Base-by-base conservation (phyloP, 371 early-diverging fungal genomes). In the Mortierella sp. region DNA sequence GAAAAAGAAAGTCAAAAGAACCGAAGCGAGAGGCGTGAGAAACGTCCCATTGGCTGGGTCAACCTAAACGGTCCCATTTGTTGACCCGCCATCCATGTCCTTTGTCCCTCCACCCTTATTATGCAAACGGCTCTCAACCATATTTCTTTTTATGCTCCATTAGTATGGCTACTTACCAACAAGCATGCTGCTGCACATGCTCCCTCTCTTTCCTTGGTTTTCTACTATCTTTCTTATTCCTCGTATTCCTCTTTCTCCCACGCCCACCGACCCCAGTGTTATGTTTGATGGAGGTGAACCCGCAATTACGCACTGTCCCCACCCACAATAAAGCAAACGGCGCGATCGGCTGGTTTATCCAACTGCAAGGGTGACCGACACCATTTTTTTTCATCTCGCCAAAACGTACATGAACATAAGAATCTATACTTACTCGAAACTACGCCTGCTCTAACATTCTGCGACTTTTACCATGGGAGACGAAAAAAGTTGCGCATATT, bases 21-120 rank as follows among this genome's bases (percentile, higher is more conserved):
- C 41, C 68, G 68, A 68, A 38, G 68, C 68, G 68, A 63, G 27
- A 63, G 43, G 68, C 68, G 68, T 68, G 68, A 68, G 68, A 68
- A 68, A 38, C 24, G 38, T 10, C 68, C 68, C 24, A 68, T 18
- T 63, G 16, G 32, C 16, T 60, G 60, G 6, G 29, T 27, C 27
- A 60, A 29, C 32, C 35, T 63, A 16, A 60, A 63, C 1, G 24
- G 24, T 8, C 3, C 55, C 55, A n/a, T n/a, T 55, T 24, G n/a
- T 4, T 35, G 14, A 3, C 63, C 38, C 60, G 18, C 32, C 35
- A 63, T 18, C 51, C 21, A 14, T 12, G 48, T 27, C 60, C 32
- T 29, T 27, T 56, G 16, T 32, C 29, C 18, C 35, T 35, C 63
- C 5, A 1, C 35, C 7, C 12, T n/a, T 56, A 21, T 27, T 56